These are phyloP conservation scores for Brassica incana DNA, from an alignment of 345 rosid species.

Conservation along the genomic window DNA sequence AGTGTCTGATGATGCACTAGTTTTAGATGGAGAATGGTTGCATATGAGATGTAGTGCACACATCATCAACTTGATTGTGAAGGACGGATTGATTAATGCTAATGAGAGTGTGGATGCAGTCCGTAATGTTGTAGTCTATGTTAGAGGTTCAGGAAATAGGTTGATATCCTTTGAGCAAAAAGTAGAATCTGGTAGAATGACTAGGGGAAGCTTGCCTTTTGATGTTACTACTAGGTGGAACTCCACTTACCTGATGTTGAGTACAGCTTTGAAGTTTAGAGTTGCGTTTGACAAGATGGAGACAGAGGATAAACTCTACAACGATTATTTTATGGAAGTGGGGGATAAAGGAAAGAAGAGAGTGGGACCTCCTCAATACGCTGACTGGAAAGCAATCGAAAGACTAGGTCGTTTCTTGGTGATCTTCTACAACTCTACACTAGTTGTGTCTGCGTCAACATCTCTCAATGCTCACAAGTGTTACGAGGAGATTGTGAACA, in stretches of 20 bases:
- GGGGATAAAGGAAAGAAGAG: not conserved
- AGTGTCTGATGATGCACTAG: not conserved
- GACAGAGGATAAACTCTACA: no score
- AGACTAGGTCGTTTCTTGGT: not conserved
- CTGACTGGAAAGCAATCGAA: not conserved
- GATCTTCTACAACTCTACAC: not conserved
- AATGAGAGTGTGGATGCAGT: not conserved
- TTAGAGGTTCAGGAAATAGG: not conserved
- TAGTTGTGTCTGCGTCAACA: no score
- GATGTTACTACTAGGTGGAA: no score
- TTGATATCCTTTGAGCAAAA: not conserved
- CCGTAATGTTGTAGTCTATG: not conserved
- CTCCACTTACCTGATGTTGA: no score
- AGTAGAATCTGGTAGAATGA: not conserved
- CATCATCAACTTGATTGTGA: no score
- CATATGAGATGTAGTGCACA: not conserved
- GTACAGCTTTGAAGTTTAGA: no score
- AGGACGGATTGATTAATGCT: no score
- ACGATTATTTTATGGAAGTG: no score
- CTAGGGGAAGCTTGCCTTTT: no score
- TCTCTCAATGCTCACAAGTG: not conserved
- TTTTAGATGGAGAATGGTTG: not conserved
- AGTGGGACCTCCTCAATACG: not conserved
- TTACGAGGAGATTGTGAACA: not conserved
- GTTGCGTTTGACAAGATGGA: no score